Conservation (phyloP, 768 basidiomycete genomes). For the Lanmaoa pseudosensibilis region DNA sequence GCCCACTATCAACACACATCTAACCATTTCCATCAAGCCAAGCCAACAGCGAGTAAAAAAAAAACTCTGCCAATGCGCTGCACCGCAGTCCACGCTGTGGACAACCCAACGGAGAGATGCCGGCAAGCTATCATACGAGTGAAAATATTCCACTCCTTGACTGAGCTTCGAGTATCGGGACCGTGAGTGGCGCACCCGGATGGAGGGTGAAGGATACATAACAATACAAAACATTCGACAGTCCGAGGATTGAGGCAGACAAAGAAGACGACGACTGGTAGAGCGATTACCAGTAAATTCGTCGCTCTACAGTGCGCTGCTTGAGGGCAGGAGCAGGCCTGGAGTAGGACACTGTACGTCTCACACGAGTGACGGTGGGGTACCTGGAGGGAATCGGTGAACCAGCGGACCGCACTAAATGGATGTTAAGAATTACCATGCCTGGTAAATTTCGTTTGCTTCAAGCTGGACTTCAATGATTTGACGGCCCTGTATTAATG, state of each 20-base stretch:
- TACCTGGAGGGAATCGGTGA: slow-evolving; percentile 46
- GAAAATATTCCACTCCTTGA: slow-evolving; percentile 40
- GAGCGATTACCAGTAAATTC: slow-evolving; percentile 65
- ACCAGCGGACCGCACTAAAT: not conserved
- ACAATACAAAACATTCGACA: slow-evolving; percentile 35
- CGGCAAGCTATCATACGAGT: slow-evolving; percentile 18
- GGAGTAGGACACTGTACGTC: slow-evolving; percentile 65
- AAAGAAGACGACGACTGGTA: not conserved
- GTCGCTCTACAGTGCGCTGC: slow-evolving; percentile 67
- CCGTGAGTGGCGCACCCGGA: slow-evolving; percentile 23
- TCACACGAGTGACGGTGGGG: slow-evolving; percentile 77
- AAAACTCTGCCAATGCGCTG: slow-evolving; percentile 16
- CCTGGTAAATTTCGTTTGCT: slow-evolving; percentile 61
- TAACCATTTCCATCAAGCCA: slow-evolving; percentile 11
- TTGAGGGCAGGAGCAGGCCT: slow-evolving; percentile 44
- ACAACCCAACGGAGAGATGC: slow-evolving; percentile 12
- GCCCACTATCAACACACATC: slow-evolving; percentile 22
- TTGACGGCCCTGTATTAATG: slow-evolving; percentile 63
- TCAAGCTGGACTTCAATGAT: slow-evolving; percentile 83
- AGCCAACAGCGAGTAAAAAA: slow-evolving; percentile 3
- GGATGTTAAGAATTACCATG: slow-evolving; percentile 46
- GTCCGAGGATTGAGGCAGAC: slow-evolving; percentile 12
- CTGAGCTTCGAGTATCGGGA: slow-evolving; percentile 52
- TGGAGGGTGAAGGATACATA: slow-evolving; percentile 22
- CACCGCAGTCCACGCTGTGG: slow-evolving; percentile 19